Conservation (phyloP, 306 rosid species). For the Geum urbanum region DNA sequence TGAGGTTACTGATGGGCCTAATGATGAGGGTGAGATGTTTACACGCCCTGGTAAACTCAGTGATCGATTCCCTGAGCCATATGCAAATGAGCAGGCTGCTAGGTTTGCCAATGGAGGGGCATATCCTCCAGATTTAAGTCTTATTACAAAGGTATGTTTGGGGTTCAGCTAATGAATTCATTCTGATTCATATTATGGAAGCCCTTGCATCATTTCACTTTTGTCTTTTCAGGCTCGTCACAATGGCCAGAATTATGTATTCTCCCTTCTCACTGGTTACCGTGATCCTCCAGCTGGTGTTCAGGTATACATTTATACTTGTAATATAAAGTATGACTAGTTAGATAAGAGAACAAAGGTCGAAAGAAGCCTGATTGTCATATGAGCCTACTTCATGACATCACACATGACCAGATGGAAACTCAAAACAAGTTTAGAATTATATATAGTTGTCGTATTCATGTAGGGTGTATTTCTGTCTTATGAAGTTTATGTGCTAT, state of each 20-base stretch:
- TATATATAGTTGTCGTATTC: background rate
- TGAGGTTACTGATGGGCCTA: conserved; percentile 97
- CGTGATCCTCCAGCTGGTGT: conserved; percentile 98
- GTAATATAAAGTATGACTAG: background rate
- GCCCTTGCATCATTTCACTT: conserved; percentile 10
- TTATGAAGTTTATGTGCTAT: background rate
- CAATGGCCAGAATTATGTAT: conserved; percentile 91
- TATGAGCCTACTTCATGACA: background rate
- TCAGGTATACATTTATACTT: conserved; percentile 39
- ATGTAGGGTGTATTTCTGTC: background rate
- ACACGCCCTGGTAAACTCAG: conserved; percentile 98
- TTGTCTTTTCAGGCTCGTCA: conserved; percentile 83
- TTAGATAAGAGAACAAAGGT: background rate
- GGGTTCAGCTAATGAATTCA: conserved; percentile 22
- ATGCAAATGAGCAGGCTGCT: conserved; percentile 94
- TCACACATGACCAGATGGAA: background rate
- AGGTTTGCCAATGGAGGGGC: conserved; percentile 99
- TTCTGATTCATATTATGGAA: background rate
- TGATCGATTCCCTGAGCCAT: conserved; percentile 91
- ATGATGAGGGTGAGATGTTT: conserved; percentile 99
- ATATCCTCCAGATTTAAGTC: conserved; percentile 97
- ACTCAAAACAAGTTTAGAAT: background rate
- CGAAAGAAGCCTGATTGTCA: no score
- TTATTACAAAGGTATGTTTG: conserved; percentile 76
- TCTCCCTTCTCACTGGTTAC: conserved; percentile 84